A percentile compares a stretch with the other conserved stretches of the same genome.
Evolutionary conservation across 208 protist species (phyloP).

Genomic region (Leishmania braziliensis): DNA sequence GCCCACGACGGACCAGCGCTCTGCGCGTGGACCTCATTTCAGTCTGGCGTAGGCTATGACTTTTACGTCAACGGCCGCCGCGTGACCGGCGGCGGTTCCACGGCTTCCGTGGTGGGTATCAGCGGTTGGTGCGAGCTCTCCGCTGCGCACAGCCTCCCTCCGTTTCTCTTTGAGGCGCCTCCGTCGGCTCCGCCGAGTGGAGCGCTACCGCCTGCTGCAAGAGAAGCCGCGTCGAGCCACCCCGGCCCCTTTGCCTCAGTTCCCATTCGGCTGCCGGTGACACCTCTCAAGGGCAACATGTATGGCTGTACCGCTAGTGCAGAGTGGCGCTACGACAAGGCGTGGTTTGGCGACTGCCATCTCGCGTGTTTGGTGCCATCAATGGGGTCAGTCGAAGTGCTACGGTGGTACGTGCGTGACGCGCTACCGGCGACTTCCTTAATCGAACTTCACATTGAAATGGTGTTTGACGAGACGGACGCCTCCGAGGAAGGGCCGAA

Average conservation of each 20-base stretch:
- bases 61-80: slow-evolving; percentile 55
- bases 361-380: slow-evolving; percentile 43
- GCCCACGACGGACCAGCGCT: neutral
- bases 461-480: slow-evolving; percentile 6
- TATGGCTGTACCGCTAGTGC: slow-evolving; percentile 18
- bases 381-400: slow-evolving; percentile 36
- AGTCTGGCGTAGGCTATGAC: slow-evolving; percentile 50
- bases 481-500: neutral
- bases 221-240: neutral
- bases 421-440: slow-evolving; percentile 16
- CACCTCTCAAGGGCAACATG: slow-evolving; percentile 8
- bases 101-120: neutral
- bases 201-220: neutral
- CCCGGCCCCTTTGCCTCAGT: slow-evolving; percentile 5
- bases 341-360: slow-evolving; percentile 70
- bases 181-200: neutral
- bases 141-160: slow-evolving; percentile 29
- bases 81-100: slow-evolving; percentile 12
- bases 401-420: slow-evolving; percentile 38
- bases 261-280: slow-evolving; percentile 17
- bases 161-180: slow-evolving; percentile 32
- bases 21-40: slow-evolving; percentile 57
- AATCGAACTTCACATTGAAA: slow-evolving; percentile 15
- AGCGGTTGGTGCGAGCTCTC: slow-evolving; percentile 43
- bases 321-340: slow-evolving; percentile 39